Evolutionary conservation across 805 yeast genomes (phyloP).

Genomic region (Debaryomyces hansenii): DNA sequence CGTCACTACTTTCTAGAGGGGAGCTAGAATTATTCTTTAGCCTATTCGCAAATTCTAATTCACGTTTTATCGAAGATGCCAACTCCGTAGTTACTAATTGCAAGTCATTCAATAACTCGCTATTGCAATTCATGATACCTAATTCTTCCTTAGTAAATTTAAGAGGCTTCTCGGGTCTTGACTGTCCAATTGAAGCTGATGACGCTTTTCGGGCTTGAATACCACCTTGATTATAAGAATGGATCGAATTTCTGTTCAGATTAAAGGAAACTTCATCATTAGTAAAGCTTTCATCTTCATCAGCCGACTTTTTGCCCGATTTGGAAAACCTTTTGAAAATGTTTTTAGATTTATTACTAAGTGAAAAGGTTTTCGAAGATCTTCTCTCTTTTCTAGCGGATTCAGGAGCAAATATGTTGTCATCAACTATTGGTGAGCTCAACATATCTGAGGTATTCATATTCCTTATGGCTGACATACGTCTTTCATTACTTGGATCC

Average conservation of each 20-base stretch:
- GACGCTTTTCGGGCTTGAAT: background rate
- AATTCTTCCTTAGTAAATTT: conserved; percentile 59
- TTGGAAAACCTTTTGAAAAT: conserved; percentile 36
- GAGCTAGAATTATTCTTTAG: conserved; percentile 19
- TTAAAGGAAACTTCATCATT: conserved; percentile 5
- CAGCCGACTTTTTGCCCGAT: conserved; percentile 19
- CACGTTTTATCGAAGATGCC: conserved; percentile 71
- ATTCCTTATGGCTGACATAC: background rate
- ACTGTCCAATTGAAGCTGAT: background rate
- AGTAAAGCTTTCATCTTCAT: conserved; percentile 7
- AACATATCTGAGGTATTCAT: background rate
- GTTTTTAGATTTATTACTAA: conserved; percentile 27
- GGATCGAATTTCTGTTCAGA: conserved; percentile 12
- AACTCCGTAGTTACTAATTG: conserved; percentile 70
- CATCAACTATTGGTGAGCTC: conserved; percentile 2
- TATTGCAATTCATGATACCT: conserved; percentile 60
- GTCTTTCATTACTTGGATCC: background rate
- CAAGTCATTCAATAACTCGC: conserved; percentile 59
- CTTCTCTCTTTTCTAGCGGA: conserved; percentile 13
- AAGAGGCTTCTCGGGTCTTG: conserved; percentile 13
- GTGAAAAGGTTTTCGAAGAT: conserved; percentile 23
- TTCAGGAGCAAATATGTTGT: background rate
- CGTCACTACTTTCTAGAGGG: conserved; percentile 2
- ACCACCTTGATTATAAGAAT: conserved; percentile 4
- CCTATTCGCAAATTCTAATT: conserved; percentile 56